phyloP scores from a whole-genome alignment of 805 yeast species.

The Nakazawaea ernobii region DNA sequence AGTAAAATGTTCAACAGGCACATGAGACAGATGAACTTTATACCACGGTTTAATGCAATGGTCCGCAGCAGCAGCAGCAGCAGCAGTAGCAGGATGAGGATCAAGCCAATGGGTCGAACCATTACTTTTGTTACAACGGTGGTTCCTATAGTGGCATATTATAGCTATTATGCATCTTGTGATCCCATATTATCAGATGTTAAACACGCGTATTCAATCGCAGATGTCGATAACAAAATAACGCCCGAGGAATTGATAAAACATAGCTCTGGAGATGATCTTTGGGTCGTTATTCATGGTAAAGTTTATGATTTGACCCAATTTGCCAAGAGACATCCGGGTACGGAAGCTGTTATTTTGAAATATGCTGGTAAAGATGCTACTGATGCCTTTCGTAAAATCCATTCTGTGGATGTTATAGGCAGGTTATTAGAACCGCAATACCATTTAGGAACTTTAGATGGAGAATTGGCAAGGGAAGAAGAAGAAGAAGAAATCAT shows the following conservation, averaged over 20 bases:
- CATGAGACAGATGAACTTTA: too few relatives aligned
- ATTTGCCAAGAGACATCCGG: conserved; percentile 31
- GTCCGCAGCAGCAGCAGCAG: too few relatives aligned
- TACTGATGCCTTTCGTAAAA: conserved; percentile 17
- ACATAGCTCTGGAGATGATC: conserved; percentile 8
- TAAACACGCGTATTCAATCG: not conserved
- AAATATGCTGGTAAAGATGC: conserved; percentile 39
- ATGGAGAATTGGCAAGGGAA: conserved; percentile 1
- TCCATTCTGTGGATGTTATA: conserved; percentile 12
- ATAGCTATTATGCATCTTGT: too few relatives aligned
- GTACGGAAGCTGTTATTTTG: conserved; percentile 32
- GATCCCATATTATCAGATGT: not conserved
- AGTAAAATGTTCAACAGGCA: too few relatives aligned
- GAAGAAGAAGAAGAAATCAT: not conserved
- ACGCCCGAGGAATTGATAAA: not conserved
- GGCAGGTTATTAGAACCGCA: conserved; percentile 15
- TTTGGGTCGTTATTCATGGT: conserved; percentile 30
- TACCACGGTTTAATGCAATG: too few relatives aligned
- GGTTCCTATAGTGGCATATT: too few relatives aligned
- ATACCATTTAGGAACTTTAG: conserved; percentile 28
- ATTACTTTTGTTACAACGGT: too few relatives aligned
- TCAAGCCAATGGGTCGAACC: too few relatives aligned
- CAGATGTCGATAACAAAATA: not conserved
- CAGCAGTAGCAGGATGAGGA: too few relatives aligned
- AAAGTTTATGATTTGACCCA: conserved; percentile 30